phyloP scores from a whole-genome alignment of 2,329 filamentous ascomycete species.

The Gliomastix tumulicola region DNA sequence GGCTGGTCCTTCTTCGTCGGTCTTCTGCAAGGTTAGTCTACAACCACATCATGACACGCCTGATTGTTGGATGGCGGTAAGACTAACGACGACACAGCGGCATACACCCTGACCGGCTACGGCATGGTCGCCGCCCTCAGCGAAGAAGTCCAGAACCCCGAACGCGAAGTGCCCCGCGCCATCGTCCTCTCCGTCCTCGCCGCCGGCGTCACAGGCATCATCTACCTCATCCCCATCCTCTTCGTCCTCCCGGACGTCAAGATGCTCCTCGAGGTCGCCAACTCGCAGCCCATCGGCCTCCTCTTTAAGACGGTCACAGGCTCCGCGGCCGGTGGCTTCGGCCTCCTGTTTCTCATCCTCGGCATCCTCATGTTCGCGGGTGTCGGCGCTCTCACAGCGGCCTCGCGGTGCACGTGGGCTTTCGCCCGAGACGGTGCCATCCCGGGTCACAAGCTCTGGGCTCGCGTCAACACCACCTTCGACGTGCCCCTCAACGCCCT shows the following conservation, averaged over 20 bases:
- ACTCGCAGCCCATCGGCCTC: slow-evolving; percentile 68
- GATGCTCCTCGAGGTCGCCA: slow-evolving; percentile 56
- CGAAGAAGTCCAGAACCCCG: slow-evolving; percentile 54
- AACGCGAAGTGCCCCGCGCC: slow-evolving; percentile 57
- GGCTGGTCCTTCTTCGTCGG: slow-evolving; percentile 54
- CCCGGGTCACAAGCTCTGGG: slow-evolving; percentile 61
- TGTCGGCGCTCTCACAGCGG: slow-evolving; percentile 66
- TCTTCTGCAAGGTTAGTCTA: slow-evolving; percentile 36
- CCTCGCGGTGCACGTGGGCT: slow-evolving; percentile 68
- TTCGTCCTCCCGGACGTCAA: slow-evolving; percentile 67
- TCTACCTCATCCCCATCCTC: slow-evolving; percentile 65
- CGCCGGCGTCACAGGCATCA: slow-evolving; percentile 54
- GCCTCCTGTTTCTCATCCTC: slow-evolving; percentile 67
- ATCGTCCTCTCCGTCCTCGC: slow-evolving; percentile 62
- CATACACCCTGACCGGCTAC: slow-evolving; percentile 37
- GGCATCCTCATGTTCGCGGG: slow-evolving; percentile 74
- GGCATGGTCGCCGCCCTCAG: slow-evolving; percentile 49
- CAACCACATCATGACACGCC: no score
- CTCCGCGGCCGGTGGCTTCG: slow-evolving; percentile 66
- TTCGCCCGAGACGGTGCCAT: slow-evolving; percentile 72
- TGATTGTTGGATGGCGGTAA: not conserved
- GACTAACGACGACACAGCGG: slow-evolving; percentile 27
- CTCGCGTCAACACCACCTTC: slow-evolving; percentile 54
- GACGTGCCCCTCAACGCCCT: slow-evolving; percentile 67
- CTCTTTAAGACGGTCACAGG: slow-evolving; percentile 73